phyloP scores from a whole-genome alignment of 805 yeast species.

The Candida vaughaniae region DNA sequence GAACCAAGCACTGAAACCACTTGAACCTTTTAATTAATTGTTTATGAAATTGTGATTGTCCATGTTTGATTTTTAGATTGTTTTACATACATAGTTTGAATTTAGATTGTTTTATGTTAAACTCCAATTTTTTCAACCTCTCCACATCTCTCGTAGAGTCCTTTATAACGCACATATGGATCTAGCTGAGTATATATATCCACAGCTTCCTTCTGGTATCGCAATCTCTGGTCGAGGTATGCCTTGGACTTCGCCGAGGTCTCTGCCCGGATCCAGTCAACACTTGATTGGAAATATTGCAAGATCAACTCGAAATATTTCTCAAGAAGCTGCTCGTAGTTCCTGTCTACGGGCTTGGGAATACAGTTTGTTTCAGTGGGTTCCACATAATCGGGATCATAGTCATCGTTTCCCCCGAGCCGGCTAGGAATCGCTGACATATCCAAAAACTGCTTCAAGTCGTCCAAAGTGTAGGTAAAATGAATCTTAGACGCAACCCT shows the following conservation, averaged over 20 bases:
- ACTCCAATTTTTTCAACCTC: slow-evolving; percentile 10
- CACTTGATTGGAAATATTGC: slow-evolving; percentile 59
- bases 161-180: slow-evolving; percentile 75
- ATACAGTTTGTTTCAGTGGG: slow-evolving; percentile 58
- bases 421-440: slow-evolving; percentile 56
- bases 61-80: too few relatives aligned
- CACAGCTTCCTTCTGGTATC: slow-evolving; percentile 51
- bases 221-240: slow-evolving; percentile 50
- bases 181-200: slow-evolving; percentile 67
- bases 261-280: slow-evolving; percentile 68
- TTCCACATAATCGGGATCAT: slow-evolving; percentile 49
- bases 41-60: too few relatives aligned
- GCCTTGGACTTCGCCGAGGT: slow-evolving; percentile 44
- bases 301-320: slow-evolving; percentile 29
- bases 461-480: slow-evolving; percentile 68
- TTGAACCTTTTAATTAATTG: too few relatives aligned
- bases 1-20: too few relatives aligned
- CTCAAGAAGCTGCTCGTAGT: slow-evolving; percentile 35
- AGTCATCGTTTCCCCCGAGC: slow-evolving; percentile 69
- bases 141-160: slow-evolving; percentile 73
- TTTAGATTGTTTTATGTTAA: background rate
- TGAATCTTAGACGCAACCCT: slow-evolving; percentile 85
- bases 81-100: too few relatives aligned
- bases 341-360: slow-evolving; percentile 23
- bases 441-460: slow-evolving; percentile 60